Percentiles rank a stretch among this genome's conserved stretches.
These are phyloP conservation scores for Trichosporon sp. DNA, from an alignment of 1,284 basidiomycete genomes.

Conservation along the genomic window DNA sequence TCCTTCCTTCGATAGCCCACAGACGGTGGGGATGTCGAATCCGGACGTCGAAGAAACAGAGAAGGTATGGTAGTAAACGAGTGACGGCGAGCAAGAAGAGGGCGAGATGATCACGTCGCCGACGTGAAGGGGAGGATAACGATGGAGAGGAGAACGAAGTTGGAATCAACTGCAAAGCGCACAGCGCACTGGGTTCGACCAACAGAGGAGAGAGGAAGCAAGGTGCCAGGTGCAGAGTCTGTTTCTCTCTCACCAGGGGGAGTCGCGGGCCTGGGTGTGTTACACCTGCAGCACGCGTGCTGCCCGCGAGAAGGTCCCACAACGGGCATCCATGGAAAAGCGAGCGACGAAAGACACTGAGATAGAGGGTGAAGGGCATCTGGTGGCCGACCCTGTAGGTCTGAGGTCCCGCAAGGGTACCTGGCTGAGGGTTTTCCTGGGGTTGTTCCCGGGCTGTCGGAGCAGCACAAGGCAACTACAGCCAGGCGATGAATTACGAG, in stretches of 20 bases:
- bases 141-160: slow-evolving; percentile 12
- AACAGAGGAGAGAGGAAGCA: neutral
- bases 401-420: slow-evolving; percentile 13
- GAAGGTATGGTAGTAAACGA: slow-evolving; percentile 1
- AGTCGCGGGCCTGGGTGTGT: neutral
- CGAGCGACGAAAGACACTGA: neutral
- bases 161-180: slow-evolving; percentile 17
- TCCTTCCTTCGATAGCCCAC: slow-evolving; percentile 11
- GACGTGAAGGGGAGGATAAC: slow-evolving; percentile 7
- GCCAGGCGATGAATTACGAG: slow-evolving; percentile 4
- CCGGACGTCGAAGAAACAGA: slow-evolving; percentile 14
- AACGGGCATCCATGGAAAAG: neutral
- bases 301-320: neutral
- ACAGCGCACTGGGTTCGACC: slow-evolving; percentile 4
- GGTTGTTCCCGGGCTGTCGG: neutral
- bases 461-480: neutral
- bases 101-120: slow-evolving; percentile 11
- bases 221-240: neutral
- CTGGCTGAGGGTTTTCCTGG: neutral
- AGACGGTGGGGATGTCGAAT: neutral
- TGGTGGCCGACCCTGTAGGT: neutral
- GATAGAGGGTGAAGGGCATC: neutral
- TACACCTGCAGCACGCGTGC: neutral
- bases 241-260: neutral
- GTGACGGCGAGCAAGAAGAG: slow-evolving; percentile 13